Base-by-base conservation (phyloP, 345 rosid species). In the Aurinia saxatilis region DNA sequence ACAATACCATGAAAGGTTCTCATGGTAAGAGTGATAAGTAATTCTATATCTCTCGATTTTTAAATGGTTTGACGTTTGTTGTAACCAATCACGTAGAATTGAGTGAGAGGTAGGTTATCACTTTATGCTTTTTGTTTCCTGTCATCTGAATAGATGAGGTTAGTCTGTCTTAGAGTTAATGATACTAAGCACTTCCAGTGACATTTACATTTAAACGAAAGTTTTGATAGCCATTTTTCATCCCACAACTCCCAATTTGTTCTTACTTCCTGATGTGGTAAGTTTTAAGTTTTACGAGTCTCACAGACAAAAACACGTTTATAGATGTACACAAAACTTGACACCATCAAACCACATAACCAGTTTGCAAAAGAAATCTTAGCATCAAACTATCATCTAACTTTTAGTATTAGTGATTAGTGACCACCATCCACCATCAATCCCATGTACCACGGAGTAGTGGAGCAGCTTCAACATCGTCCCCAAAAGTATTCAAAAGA, bases 381-480 rank as follows among this genome's bases (percentile, higher is more conserved):
- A n/a, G n/a, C n/a, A n/a, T n/a, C n/a, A n/a, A n/a, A n/a, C n/a
- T n/a, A n/a, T n/a, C n/a, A n/a, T n/a, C n/a, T n/a, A n/a, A n/a
- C n/a, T n/a, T n/a, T n/a, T n/a, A n/a, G n/a, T n/a, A n/a, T n/a
- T n/a, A n/a, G n/a, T 25, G 48, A n/a, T n/a, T 17, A 37, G 49
- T 66, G n/a, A n/a, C n/a, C n/a, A 15, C n/a, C n/a, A 57, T 30
- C 47, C 48, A 38, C 8, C 10, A 21, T 47, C 49, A 71, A 46
- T 56, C 85, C 95, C 91, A 90, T 13, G 81, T 73, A 34, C 93
- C 91, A 6, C 79, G 35, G 25, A 85, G 67, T n/a, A 91, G 85
- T 1, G 86, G 71, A 14, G 40, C 40, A 10, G 80, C 66, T 9
- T 76, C 61, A 1, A 82, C 68, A n/a, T 66, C 64, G 23, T 86